Evolutionary conservation across 140 eudicot species (phyloP), one percentile per base, ranked within the genome.

Genomic region (Oenanthe javanica): DNA sequence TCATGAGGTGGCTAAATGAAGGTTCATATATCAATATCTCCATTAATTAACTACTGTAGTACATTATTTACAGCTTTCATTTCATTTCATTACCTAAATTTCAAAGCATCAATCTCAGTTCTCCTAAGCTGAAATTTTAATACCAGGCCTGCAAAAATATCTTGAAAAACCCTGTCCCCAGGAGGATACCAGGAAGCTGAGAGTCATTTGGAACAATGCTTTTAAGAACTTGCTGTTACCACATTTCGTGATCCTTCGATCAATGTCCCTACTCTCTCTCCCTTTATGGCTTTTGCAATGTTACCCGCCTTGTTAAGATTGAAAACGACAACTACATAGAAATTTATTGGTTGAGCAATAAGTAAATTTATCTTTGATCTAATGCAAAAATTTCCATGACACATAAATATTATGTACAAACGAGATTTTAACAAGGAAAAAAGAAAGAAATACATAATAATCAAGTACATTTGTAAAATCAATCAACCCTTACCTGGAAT

Each of bases 261-360:
- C 69, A 94, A 80, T 21, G 98, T 94, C 73, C 98, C 98, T 18
- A 92, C 98, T 23, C 87, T 90, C 73, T 94, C 98, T 13, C 98
- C 98, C 80, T 77, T 86, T 25, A 94, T 94, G 67, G 98, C 98
- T 86, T 88, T 94, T 1, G 97, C 85, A 79, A 94, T 92, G 90
- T 92, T 94, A 45, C 97, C 98, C 42, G 92, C 84, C 81, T 90
- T 86, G 71, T 84, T 91, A 48, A 92, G 85, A 82, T 94, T 87
- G 84, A 94, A 92, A 21, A 94, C 98, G 1, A 94, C 97, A 84
- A 94, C 98, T 94, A 88, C 89, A 80, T 36, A 52, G 38, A 45
- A 61, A 43, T 31, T 38, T 31, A 50, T 45, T 14, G 36, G 74
- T 69, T 64, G 18, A 36, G 18, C 4, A 14, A 69, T 69, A 31